Percentiles rank a stretch among this genome's conserved stretches.
phyloP scores from a whole-genome alignment of 2,329 filamentous ascomycete genomes.

The Talaromyces sp. region DNA sequence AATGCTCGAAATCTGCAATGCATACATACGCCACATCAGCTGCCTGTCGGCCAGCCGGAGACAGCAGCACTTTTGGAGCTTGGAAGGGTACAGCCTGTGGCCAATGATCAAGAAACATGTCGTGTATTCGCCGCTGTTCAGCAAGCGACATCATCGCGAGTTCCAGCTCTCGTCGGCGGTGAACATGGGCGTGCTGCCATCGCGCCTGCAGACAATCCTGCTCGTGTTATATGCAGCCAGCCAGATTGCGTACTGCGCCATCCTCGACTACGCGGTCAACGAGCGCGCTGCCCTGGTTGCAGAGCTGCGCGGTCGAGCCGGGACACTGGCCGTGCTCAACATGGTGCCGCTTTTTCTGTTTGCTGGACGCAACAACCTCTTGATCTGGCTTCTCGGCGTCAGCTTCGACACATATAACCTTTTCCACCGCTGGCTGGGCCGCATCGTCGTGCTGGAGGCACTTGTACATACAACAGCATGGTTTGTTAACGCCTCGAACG shows the following conservation, averaged over 20 bases:
- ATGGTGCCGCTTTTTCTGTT: constrained; percentile 87
- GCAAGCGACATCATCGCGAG: constrained; percentile 70
- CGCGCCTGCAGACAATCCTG: constrained; percentile 68
- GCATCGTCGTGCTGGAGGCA: constrained; percentile 65
- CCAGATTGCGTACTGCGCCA: constrained; percentile 68
- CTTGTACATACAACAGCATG: constrained; percentile 69
- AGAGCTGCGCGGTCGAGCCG: constrained; percentile 78
- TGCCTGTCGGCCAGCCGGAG: constrained; percentile 29
- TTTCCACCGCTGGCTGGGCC: constrained; percentile 75
- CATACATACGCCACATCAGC: constrained; percentile 39
- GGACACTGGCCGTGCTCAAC: constrained; percentile 78
- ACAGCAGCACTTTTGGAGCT: constrained; percentile 41
- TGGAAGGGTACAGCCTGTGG: constrained; percentile 37
- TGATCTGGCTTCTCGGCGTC: constrained; percentile 74
- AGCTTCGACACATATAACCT: constrained; percentile 97
- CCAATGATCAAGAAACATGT: constrained; percentile 41
- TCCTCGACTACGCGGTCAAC: constrained; percentile 39
- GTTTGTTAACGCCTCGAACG: constrained; percentile 60
- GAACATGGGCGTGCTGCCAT: constrained; percentile 70
- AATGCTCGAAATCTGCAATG: constrained; percentile 37
- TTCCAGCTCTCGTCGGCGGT: constrained; percentile 62
- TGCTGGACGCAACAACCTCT: constrained; percentile 85
- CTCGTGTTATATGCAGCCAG: constrained; percentile 61
- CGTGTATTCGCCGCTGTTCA: constrained; percentile 60
- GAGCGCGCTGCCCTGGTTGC: constrained; percentile 58